These are phyloP conservation scores for Coniosporium apollinis DNA, from an alignment of 495 filamentous ascomycete genomes.

Conservation along the genomic window DNA sequence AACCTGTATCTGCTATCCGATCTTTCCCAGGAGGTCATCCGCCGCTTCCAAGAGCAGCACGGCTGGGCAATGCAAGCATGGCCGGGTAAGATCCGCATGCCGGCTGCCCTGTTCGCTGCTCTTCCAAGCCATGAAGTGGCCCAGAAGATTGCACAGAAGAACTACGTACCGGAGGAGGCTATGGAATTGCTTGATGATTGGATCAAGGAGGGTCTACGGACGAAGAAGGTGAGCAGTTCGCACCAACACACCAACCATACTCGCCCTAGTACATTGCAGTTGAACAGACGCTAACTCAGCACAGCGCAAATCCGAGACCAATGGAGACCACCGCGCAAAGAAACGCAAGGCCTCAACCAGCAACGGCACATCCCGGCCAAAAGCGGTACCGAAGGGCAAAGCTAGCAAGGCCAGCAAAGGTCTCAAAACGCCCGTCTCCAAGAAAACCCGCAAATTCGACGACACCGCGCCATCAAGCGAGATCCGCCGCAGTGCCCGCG, in stretches of 20 bases:
- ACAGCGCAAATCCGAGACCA: constrained; percentile 12
- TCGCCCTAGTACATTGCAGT: not conserved
- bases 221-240: too few species aligned
- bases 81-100: constrained; percentile 65
- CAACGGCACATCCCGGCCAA: not conserved
- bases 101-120: constrained; percentile 55
- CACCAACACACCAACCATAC: constrained; percentile 3
- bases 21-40: constrained; percentile 64
- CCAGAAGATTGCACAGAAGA: constrained; percentile 67
- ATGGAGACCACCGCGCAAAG: constrained; percentile 23
- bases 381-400: constrained; percentile 22
- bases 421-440: constrained; percentile 14
- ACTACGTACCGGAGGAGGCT: constrained; percentile 65
- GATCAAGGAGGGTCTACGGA: constrained; percentile 24
- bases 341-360: constrained; percentile 17
- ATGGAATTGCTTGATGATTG: constrained; percentile 61
- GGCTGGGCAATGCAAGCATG: constrained; percentile 68
- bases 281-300: not conserved
- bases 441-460: constrained; percentile 24
- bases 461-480: constrained; percentile 21
- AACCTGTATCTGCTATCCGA: constrained; percentile 80
- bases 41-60: constrained; percentile 63
- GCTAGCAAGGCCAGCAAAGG: constrained; percentile 29
- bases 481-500: constrained; percentile 26
- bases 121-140: constrained; percentile 63